Evolutionary conservation across 345 rosid species (phyloP).

Genomic region (Eucalyptus pauciflora): DNA sequence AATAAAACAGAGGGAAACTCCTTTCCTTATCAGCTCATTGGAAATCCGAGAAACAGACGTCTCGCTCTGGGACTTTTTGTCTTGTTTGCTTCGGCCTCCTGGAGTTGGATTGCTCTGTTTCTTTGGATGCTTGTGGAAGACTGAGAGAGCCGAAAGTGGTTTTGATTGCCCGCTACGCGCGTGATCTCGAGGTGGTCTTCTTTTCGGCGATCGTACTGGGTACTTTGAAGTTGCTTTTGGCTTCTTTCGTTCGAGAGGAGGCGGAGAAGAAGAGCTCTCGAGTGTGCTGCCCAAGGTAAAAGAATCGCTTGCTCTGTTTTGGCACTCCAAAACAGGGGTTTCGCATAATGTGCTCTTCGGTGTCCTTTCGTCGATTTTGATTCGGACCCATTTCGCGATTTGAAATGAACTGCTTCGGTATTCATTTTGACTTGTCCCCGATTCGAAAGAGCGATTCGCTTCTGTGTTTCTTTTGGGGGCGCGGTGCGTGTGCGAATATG

Average conservation of each 20-base stretch:
- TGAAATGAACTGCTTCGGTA: not conserved
- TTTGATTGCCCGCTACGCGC: not conserved
- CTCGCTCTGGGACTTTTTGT: not conserved
- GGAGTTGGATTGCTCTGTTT: not conserved
- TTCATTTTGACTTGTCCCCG: not conserved
- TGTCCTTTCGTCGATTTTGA: not conserved
- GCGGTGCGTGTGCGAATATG: not conserved
- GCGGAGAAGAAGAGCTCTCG: not conserved
- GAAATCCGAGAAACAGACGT: not conserved
- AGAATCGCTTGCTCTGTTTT: not conserved
- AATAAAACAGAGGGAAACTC: not conserved
- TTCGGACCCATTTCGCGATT: not conserved
- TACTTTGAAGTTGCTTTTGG: not conserved
- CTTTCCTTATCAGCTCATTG: not conserved
- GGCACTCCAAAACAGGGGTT: not conserved
- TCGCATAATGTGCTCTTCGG: not conserved
- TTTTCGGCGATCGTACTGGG: not conserved
- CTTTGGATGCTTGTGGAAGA: not conserved
- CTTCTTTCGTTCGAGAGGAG: not conserved
- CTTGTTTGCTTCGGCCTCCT: not conserved
- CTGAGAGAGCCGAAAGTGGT: not conserved
- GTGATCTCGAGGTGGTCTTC: not conserved
- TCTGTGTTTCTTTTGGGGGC: not conserved
- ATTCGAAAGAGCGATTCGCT: not conserved
- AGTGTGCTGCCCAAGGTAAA: not conserved